phyloP scores from a whole-genome alignment of 805 yeast genomes.

The Zygoascus flipseniorum region DNA sequence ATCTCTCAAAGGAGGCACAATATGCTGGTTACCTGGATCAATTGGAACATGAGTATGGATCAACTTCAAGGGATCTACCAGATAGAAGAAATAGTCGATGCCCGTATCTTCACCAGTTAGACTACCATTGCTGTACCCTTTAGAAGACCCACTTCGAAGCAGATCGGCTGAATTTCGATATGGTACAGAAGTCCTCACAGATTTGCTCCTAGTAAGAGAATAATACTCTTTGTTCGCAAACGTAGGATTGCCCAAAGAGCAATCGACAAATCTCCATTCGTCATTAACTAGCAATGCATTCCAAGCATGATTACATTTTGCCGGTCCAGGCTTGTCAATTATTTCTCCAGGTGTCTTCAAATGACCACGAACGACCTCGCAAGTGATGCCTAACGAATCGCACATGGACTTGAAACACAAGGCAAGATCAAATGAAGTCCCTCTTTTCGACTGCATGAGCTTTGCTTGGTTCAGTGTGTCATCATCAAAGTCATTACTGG shows the following conservation, averaged over 20 bases:
- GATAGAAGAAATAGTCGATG: slow-evolving; percentile 47
- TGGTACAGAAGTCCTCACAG: neutral
- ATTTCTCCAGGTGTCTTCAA: slow-evolving; percentile 67
- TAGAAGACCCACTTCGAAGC: neutral
- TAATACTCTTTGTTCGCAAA: slow-evolving; percentile 43
- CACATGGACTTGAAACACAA: slow-evolving; percentile 69
- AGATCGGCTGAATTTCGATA: too few relatives aligned
- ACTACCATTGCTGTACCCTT: neutral
- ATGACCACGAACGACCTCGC: slow-evolving; percentile 75
- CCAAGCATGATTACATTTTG: slow-evolving; percentile 80
- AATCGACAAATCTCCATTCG: slow-evolving; percentile 76
- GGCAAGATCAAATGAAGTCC: slow-evolving; percentile 64
- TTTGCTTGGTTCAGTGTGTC: slow-evolving; percentile 17
- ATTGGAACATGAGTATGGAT: slow-evolving; percentile 84
- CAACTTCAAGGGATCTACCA: slow-evolving; percentile 65
- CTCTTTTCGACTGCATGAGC: slow-evolving; percentile 39
- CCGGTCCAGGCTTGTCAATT: slow-evolving; percentile 33
- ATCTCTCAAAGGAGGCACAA: slow-evolving; percentile 76
- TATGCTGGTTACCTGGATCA: slow-evolving; percentile 71
- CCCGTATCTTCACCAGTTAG: slow-evolving; percentile 14
- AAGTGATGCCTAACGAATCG: slow-evolving; percentile 56
- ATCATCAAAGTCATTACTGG: slow-evolving; percentile 13
- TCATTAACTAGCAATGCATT: slow-evolving; percentile 65
- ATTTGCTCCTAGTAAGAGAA: slow-evolving; percentile 12
- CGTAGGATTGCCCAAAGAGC: slow-evolving; percentile 51